phyloP scores from a whole-genome alignment of 768 basidiomycete species.

The Amanita jacksonii region DNA sequence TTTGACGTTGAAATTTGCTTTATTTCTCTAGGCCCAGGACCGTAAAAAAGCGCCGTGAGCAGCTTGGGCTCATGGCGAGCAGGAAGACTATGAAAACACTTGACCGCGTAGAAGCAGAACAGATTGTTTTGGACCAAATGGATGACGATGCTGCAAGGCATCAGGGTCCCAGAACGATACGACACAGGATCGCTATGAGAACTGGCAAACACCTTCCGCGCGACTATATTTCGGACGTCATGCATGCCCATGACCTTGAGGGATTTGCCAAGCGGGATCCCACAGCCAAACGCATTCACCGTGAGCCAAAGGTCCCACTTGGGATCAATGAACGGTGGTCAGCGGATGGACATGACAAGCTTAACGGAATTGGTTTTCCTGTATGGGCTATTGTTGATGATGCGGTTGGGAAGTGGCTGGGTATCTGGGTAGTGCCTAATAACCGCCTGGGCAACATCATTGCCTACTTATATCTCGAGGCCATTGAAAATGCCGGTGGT shows the following conservation, averaged over 20 bases:
- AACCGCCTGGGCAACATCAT: slow-evolving; percentile 17
- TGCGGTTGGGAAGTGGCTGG: slow-evolving; percentile 20
- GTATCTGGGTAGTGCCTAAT: slow-evolving; percentile 22
- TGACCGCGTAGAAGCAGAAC: slow-evolving; percentile 9
- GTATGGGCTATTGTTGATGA: slow-evolving; percentile 20
- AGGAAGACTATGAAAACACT: slow-evolving; percentile 13
- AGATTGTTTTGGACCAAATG: slow-evolving; percentile 17
- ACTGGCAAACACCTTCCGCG: slow-evolving; percentile 12
- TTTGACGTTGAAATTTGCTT: neutral
- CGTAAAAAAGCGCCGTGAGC: slow-evolving; percentile 14
- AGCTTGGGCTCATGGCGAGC: slow-evolving; percentile 12
- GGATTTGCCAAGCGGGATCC: slow-evolving; percentile 19
- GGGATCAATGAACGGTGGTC: slow-evolving; percentile 24
- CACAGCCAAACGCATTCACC: slow-evolving; percentile 16
- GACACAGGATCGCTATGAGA: slow-evolving; percentile 13
- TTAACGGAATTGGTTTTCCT: slow-evolving; percentile 22
- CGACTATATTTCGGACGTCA: slow-evolving; percentile 11
- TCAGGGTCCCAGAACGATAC: slow-evolving; percentile 14
- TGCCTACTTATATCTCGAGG: slow-evolving; percentile 19
- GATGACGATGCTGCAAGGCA: slow-evolving; percentile 14
- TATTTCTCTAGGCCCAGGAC: neutral
- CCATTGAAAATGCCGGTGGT: slow-evolving; percentile 18
- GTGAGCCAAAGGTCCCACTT: slow-evolving; percentile 10
- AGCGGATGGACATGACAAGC: slow-evolving; percentile 27
- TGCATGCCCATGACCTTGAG: slow-evolving; percentile 15